A percentile compares a stretch with the other conserved stretches of the same genome.
These are phyloP conservation scores for Talaromyces rugulosus DNA, from an alignment of 2,329 filamentous ascomycete species.

Conservation along the genomic window DNA sequence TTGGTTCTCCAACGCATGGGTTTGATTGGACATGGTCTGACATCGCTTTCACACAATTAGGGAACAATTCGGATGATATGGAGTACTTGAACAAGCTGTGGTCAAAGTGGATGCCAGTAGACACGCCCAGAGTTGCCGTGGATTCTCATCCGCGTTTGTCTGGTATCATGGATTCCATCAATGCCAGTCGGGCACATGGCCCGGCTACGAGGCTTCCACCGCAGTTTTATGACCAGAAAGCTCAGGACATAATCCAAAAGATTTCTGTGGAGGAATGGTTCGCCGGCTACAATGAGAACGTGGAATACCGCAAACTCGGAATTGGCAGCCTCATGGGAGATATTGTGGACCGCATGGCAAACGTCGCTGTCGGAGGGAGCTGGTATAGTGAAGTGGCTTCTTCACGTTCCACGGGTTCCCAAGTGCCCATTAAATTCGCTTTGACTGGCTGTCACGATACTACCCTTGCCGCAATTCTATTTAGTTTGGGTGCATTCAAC, in stretches of 20 bases:
- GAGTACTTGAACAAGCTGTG: slow-evolving; percentile 72
- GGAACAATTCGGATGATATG: slow-evolving; percentile 76
- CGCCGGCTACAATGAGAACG: slow-evolving; percentile 74
- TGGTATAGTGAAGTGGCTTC: slow-evolving; percentile 49
- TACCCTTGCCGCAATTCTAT: slow-evolving; percentile 74
- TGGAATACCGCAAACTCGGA: slow-evolving; percentile 83
- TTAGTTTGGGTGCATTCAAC: slow-evolving; percentile 74
- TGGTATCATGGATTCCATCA: slow-evolving; percentile 92
- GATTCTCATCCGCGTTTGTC: slow-evolving; percentile 79
- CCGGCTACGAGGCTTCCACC: slow-evolving; percentile 71
- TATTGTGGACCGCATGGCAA: slow-evolving; percentile 68
- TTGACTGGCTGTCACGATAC: slow-evolving; percentile 91
- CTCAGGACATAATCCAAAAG: slow-evolving; percentile 62
- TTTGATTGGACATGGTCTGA: neutral
- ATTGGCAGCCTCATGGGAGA: slow-evolving; percentile 84
- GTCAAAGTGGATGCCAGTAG: slow-evolving; percentile 79
- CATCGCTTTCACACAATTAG: slow-evolving; percentile 17
- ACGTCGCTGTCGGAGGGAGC: slow-evolving; percentile 58
- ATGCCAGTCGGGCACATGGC: slow-evolving; percentile 81
- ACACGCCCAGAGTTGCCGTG: slow-evolving; percentile 66
- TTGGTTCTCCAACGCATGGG: neutral
- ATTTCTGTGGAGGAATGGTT: slow-evolving; percentile 92
- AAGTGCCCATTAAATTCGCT: slow-evolving; percentile 61
- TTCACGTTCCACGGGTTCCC: slow-evolving; percentile 42
- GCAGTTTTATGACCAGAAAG: slow-evolving; percentile 80